Evolutionary conservation across 2,329 filamentous ascomycete genomes (phyloP).

Genomic region (Dactylellina haptotyla): DNA sequence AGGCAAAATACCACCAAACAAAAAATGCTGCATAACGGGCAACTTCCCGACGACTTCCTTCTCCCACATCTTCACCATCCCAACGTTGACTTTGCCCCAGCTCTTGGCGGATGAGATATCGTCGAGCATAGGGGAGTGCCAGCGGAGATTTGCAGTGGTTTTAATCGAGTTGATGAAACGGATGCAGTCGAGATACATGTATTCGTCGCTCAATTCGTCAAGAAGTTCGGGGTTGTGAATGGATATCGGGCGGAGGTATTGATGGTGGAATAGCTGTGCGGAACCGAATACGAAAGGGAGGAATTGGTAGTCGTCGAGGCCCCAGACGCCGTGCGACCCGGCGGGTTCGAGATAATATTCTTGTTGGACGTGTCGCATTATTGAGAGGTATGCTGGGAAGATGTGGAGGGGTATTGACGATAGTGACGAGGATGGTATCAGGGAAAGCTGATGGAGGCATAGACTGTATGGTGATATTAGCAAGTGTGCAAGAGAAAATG

Average conservation of each 20-base stretch:
- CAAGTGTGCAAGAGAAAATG: neutral
- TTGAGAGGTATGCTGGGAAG: constrained; percentile 80
- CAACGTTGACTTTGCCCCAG: constrained; percentile 91
- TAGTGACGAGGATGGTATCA: constrained; percentile 75
- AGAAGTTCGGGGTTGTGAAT: constrained; percentile 90
- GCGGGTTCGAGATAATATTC: constrained; percentile 97
- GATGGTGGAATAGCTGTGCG: constrained; percentile 86
- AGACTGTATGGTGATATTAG: constrained; percentile 63
- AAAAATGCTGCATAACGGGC: constrained; percentile 97
- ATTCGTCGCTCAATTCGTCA: constrained; percentile 85
- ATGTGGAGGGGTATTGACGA: constrained; percentile 77
- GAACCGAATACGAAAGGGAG: constrained; percentile 94
- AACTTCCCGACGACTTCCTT: constrained; percentile 91
- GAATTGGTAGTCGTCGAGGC: constrained; percentile 96
- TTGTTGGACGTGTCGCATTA: constrained; percentile 88
- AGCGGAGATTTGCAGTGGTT: constrained; percentile 90
- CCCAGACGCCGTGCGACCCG: constrained; percentile 97
- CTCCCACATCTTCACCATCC: constrained; percentile 97
- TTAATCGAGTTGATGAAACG: constrained; percentile 95
- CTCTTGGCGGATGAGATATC: constrained; percentile 91
- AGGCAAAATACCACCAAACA: constrained; percentile 87
- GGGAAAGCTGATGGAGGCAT: constrained; percentile 82
- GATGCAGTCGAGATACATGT: constrained; percentile 91
- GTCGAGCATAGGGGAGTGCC: constrained; percentile 98
- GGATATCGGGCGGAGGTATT: constrained; percentile 77